Percentiles rank a stretch among this genome's conserved stretches.
Evolutionary conservation across 805 yeast genomes (phyloP).

Genomic region (Kodamaea sagamina): DNA sequence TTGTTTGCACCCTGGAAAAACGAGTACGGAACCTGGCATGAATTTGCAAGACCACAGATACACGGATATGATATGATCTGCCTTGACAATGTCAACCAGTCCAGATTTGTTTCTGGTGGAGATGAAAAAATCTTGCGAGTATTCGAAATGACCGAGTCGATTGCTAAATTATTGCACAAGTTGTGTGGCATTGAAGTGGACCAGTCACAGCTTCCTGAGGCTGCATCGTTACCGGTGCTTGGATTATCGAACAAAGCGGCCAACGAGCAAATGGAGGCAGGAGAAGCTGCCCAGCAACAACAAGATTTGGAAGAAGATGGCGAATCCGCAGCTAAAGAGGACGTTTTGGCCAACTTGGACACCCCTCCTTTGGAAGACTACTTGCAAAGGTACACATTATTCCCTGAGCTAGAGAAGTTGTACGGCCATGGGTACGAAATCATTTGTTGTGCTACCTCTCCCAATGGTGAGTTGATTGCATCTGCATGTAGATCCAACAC

Average conservation of each 20-base stretch:
- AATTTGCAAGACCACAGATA: conserved; percentile 94
- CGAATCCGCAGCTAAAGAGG: conserved; percentile 44
- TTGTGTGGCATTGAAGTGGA: conserved; percentile 48
- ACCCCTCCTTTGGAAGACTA: conserved; percentile 88
- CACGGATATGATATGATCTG: conserved; percentile 98
- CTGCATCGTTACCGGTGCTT: conserved; percentile 88
- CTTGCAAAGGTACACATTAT: conserved; percentile 84
- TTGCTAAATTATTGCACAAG: conserved; percentile 59
- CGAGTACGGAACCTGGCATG: conserved; percentile 63
- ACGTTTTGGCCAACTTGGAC: conserved; percentile 46
- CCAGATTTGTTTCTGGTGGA: conserved; percentile 86
- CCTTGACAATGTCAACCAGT: conserved; percentile 56
- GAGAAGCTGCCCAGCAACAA: conserved; percentile 38
- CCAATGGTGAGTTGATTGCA: conserved; percentile 65
- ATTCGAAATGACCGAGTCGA: conserved; percentile 83
- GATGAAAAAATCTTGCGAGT: conserved; percentile 92
- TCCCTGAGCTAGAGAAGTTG: conserved; percentile 93
- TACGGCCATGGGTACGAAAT: conserved; percentile 98
- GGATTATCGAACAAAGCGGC: conserved; percentile 92
- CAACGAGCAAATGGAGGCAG: conserved; percentile 45
- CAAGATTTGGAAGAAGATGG: conserved; percentile 43
- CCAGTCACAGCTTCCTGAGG: conserved; percentile 57
- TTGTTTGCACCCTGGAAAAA: conserved; percentile 65
- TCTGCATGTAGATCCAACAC: conserved; percentile 91
- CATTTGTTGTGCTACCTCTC: conserved; percentile 71